These are phyloP conservation scores for Microbotryum intermedium DNA, from an alignment of 1,284 basidiomycete genomes.

Conservation along the genomic window DNA sequence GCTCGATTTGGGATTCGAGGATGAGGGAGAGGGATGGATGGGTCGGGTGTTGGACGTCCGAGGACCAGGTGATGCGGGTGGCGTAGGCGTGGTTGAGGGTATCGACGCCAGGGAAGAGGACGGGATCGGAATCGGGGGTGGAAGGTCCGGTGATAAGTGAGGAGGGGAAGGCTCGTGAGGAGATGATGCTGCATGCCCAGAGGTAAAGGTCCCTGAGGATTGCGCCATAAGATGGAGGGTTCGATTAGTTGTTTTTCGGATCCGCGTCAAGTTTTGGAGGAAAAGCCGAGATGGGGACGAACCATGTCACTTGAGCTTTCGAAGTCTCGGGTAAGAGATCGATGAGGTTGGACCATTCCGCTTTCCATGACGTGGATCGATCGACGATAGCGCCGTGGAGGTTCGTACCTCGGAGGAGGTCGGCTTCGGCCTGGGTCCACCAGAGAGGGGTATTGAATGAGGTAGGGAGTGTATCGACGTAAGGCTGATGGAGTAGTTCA, in stretches of 20 bases:
- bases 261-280: neutral
- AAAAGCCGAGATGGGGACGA: neutral
- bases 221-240: too few species aligned
- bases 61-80: constrained; percentile 68
- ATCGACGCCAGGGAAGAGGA: constrained; percentile 77
- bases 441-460: constrained; percentile 64
- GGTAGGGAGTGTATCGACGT: constrained; percentile 59
- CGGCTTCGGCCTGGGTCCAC: constrained; percentile 56
- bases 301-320: neutral
- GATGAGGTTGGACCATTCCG: neutral
- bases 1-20: constrained; percentile 44
- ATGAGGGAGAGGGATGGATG: constrained; percentile 38
- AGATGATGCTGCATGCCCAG: constrained; percentile 46
- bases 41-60: constrained; percentile 33
- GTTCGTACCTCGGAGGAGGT: constrained; percentile 64
- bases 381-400: constrained; percentile 57
- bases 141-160: constrained; percentile 47
- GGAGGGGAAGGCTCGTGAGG: constrained; percentile 80
- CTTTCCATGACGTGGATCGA: neutral
- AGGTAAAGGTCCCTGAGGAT: constrained; percentile 14
- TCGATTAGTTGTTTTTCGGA: too few species aligned
- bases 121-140: constrained; percentile 46
- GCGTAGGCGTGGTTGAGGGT: constrained; percentile 67
- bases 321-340: neutral
- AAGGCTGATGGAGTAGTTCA: constrained; percentile 43